These are phyloP conservation scores for Leccinum imitatum DNA, from an alignment of 768 basidiomycete genomes.

Conservation along the genomic window DNA sequence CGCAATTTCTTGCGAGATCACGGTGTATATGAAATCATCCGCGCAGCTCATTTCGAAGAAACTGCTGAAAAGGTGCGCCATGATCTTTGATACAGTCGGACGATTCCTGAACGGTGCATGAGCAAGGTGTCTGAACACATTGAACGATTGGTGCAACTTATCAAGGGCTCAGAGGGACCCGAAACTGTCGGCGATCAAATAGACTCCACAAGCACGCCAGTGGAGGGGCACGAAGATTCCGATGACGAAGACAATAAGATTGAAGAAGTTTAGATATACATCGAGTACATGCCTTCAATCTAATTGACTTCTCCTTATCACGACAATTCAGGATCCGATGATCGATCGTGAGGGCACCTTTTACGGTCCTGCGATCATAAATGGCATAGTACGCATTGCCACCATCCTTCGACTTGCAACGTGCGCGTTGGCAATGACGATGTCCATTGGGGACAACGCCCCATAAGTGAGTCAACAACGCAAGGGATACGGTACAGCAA, in stretches of 20 bases:
- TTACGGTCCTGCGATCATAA: neutral
- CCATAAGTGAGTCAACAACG: conserved; percentile 25
- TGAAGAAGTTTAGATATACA: conserved; percentile 61
- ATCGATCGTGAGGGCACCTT: conserved; percentile 1
- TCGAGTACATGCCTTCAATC: conserved; percentile 16
- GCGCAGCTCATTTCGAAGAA: conserved; percentile 77
- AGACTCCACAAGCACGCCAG: conserved; percentile 21
- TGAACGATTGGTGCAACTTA: conserved; percentile 82
- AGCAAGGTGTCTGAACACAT: conserved; percentile 80
- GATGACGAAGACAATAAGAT: conserved; percentile 74
- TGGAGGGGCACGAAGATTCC: conserved; percentile 27
- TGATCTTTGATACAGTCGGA: neutral
- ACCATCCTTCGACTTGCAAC: neutral
- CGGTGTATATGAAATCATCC: conserved; percentile 86
- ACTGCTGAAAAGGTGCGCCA: conserved; percentile 66
- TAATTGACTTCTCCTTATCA: conserved; percentile 3
- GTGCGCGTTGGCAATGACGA: neutral
- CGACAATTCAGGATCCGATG: conserved; percentile 1
- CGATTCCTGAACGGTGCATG: neutral
- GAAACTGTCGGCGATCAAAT: conserved; percentile 42
- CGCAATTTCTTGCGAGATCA: conserved; percentile 75
- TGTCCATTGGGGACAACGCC: conserved; percentile 1
- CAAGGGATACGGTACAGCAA: conserved; percentile 13
- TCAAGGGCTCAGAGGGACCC: conserved; percentile 74
- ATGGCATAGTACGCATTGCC: neutral